Base-by-base conservation (phyloP, 163 green algal genomes). In the Prototheca cutis region DNA sequence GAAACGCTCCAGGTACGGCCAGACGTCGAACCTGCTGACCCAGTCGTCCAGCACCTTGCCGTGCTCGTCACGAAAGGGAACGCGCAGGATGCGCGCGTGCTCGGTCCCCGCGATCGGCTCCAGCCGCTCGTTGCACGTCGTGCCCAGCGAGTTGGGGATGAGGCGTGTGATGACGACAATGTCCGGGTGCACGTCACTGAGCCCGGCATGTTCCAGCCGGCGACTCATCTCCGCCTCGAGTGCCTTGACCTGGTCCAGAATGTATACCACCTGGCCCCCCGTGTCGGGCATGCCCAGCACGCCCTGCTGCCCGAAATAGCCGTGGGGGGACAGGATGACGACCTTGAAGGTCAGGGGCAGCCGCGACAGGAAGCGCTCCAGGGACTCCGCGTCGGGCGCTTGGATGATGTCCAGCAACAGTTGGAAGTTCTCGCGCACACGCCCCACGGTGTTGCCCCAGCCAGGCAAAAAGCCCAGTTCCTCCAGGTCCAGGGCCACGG, bases 191-290 rank as follows among this genome's bases (percentile, higher is more conserved):
- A 71, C 48, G n/a, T 66, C 56, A 47, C 85, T 61, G 10, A 93
- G 45, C 1, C 85, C 85, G 29, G 76, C 62, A 29, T 73, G 64
- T 8, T 72, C 53, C 25, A 87, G 66, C 32, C 80, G 68, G 25
- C 47, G 52, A 33, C 60, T 23, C 67, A 94, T 77, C 71, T 93
- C 85, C n/a, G 40, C 28, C 73, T 94, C 85, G 56, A 94, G 54
- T 4, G 83, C 81, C 19, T 72, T 67, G 31, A 91, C 83, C 59
- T 90, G 81, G 65, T 94, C 84, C 53, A 94, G 67, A n/a, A 94
- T 90, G 76, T 94, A 94, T 28, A 94, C 85, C 47, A 94, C 77
- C 80, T 93, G 85, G 34, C 85, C 85, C 23, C 85, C 85, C 3
- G 85, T 93, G 74, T 94, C 85, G 6, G 85, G 85, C 67, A 88